Base-by-base conservation (phyloP, 179 eudicot species). In the Heliamphora pulchella region DNA sequence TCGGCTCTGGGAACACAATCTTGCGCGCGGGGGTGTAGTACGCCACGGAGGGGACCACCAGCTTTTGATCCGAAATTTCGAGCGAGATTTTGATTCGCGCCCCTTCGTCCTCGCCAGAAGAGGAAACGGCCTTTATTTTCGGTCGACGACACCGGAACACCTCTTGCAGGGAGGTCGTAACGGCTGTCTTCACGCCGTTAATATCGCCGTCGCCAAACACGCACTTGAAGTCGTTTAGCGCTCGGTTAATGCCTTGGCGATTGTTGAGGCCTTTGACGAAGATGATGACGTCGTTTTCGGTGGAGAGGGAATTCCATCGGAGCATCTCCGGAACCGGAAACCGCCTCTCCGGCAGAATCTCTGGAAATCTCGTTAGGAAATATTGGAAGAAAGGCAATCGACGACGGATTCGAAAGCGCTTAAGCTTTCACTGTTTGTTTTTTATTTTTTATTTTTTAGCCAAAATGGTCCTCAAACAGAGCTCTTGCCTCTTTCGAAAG, bases 131-230 rank as follows among this genome's bases (percentile, higher is more conserved):
- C 53, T 71, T 67, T 4, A 64, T 11, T 0, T 81, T 57, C 2
- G 96, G 97, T 0, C 80, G 89, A 18, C 71, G 50, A 54, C 97
- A 93, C 0, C 97, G 91, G 87, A 93, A 91, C 0, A 93, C 94
- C 77, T 93, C 97, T 61, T 90, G 96, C 15, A 67, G 17, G 0
- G 97, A 87, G 7, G 78, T 75, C 1, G 88, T 89, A 15, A 89
- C 94, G 82, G 87, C 6, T 0, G 94, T 88, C 47, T 47, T 85
- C 4, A 89, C 86, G 63, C 82, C 91, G 80, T 81, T 79, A 59
- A 3, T 50, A 6, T 14, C 59, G 78, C 73, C 88, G 47, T 87
- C 88, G 6, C 90, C 90, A 68, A 93, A 91, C 0, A 91, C 79
- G 71, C 97, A 93, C 9, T 77, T 80, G 75, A 93, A 81, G 51